phyloP scores from a whole-genome alignment of 148 eudicot genomes.

The Vaccinium vitisidaea region DNA sequence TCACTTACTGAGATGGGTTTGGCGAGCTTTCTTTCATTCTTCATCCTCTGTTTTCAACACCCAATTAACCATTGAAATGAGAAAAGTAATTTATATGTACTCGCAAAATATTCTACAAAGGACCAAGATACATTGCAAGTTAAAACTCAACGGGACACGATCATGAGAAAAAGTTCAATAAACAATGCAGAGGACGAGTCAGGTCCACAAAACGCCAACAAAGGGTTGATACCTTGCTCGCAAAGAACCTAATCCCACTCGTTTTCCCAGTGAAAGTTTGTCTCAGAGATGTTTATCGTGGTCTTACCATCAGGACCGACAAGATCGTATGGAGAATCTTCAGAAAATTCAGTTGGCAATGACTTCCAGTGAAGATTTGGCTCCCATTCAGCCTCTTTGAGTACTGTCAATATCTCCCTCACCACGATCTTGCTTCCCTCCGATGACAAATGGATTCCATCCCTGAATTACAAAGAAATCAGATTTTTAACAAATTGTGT shows the following conservation, averaged over 20 bases:
- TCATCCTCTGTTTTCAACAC: background rate
- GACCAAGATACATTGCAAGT: background rate
- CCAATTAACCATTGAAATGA: background rate
- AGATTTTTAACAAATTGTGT: background rate
- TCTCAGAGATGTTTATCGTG: slow-evolving; percentile 27
- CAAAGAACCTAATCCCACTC: slow-evolving; percentile 24
- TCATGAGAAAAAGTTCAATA: background rate
- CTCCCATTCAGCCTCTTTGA: slow-evolving; percentile 46
- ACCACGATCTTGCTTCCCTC: slow-evolving; percentile 47
- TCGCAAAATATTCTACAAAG: background rate
- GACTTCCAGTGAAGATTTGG: slow-evolving; percentile 49
- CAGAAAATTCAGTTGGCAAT: slow-evolving; percentile 38
- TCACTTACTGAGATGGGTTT: too few species aligned
- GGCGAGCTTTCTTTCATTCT: too few species aligned
- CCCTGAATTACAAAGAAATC: slow-evolving; percentile 22
- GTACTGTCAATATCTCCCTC: slow-evolving; percentile 38
- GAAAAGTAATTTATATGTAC: background rate
- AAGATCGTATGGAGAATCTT: slow-evolving; percentile 29
- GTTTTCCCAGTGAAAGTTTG: slow-evolving; percentile 30
- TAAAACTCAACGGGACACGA: background rate
- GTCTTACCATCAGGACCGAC: slow-evolving; percentile 35
- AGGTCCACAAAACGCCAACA: background rate
- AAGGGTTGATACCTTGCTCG: background rate
- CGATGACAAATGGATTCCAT: slow-evolving; percentile 45
- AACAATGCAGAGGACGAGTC: background rate